A percentile compares a stretch with the other conserved stretches of the same genome.
phyloP scores from a whole-genome alignment of 1,139 yeast genomes.

The Taphrina betulina region DNA sequence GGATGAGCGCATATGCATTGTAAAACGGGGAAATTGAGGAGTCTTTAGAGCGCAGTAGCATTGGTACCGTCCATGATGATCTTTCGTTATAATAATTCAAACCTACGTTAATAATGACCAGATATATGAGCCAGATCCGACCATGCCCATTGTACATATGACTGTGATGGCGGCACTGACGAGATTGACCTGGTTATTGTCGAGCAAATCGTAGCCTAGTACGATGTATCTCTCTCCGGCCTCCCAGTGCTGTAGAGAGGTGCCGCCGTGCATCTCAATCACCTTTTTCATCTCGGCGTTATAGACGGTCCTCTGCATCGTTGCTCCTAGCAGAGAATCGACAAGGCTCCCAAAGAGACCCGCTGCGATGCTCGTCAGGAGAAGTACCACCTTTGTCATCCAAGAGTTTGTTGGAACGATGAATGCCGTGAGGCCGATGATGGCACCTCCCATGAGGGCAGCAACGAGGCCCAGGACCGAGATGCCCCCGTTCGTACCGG shows the following conservation, averaged over 20 bases:
- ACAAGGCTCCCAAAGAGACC: slow-evolving; percentile 50
- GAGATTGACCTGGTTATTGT: slow-evolving; percentile 50
- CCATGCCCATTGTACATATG: slow-evolving; percentile 43
- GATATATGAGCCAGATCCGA: no score
- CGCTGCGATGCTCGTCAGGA: slow-evolving; percentile 43
- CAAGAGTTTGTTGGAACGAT: slow-evolving; percentile 34
- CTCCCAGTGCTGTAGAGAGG: not conserved
- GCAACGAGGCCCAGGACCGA: slow-evolving; percentile 48
- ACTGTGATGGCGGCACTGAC: slow-evolving; percentile 46
- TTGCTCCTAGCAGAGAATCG: slow-evolving; percentile 52
- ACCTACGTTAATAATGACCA: no score
- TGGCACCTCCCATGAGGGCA: slow-evolving; percentile 48
- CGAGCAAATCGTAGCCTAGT: slow-evolving; percentile 41
- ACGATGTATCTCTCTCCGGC: slow-evolving; percentile 2
- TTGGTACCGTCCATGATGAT: no score
- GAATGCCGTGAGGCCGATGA: slow-evolving; percentile 44
- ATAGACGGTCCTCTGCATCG: slow-evolving; percentile 47
- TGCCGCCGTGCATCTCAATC: slow-evolving; percentile 50
- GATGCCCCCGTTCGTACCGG: slow-evolving; percentile 55
- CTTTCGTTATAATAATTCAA: no score
- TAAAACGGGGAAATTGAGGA: no score
- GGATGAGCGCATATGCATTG: slow-evolving; percentile 19
- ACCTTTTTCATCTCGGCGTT: slow-evolving; percentile 47
- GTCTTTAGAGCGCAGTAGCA: no score
- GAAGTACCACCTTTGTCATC: slow-evolving; percentile 38